Conservation (phyloP, 129 eudicot genomes). For the Saussurea involucrata region DNA sequence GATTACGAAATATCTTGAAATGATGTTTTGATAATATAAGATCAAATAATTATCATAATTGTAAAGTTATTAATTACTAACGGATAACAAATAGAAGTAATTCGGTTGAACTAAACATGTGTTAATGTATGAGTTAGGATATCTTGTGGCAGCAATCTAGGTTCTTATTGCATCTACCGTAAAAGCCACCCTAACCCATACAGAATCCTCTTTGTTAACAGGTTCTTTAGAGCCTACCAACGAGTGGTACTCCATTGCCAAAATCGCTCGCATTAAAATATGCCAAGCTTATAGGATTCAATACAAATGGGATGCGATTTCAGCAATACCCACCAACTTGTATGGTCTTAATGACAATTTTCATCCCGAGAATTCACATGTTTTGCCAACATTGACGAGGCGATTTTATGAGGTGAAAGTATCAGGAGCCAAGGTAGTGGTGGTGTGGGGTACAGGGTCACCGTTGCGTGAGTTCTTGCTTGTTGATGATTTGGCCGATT, state of each 20-base stretch:
- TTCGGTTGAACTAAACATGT: too few species aligned
- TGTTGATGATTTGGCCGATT: conserved; percentile 94
- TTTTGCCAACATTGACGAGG: conserved; percentile 79
- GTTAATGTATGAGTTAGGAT: too few species aligned
- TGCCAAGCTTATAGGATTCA: conserved; percentile 88
- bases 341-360: conserved; percentile 94
- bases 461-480: conserved; percentile 90
- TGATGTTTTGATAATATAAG: too few species aligned
- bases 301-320: conserved; percentile 75
- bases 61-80: too few species aligned
- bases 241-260: conserved; percentile 92
- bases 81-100: too few species aligned
- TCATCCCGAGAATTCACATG: conserved; percentile 94
- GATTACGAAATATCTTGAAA: too few species aligned
- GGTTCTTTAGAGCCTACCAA: conserved; percentile 93
- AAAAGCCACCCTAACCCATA: conserved; percentile 93
- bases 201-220: conserved; percentile 69
- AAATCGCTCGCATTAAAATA: conserved; percentile 91
- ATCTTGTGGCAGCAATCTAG: too few species aligned
- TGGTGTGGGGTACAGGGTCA: conserved; percentile 94
- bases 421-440: conserved; percentile 59
- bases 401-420: conserved; percentile 89
- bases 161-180: conserved; percentile 96
- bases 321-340: conserved; percentile 91
- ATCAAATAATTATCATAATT: too few species aligned